A percentile compares a stretch with the other conserved stretches of the same genome.
phyloP scores from a whole-genome alignment of 2,329 filamentous ascomycete species.

The Ceratocystiopsis minuta region DNA sequence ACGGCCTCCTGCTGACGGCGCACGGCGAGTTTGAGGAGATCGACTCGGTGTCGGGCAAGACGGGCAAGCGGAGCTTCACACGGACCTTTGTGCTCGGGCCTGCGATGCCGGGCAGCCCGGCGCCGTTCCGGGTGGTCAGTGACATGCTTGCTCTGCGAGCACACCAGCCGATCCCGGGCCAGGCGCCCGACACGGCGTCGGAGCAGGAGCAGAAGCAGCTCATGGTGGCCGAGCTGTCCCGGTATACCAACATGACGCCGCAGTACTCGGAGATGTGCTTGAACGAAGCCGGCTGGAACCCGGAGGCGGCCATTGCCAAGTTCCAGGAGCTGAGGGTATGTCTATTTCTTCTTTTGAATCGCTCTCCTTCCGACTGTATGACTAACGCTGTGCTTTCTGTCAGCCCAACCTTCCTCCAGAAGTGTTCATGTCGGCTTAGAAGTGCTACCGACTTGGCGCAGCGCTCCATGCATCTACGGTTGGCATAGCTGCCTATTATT shows the following conservation, averaged over 20 bases:
- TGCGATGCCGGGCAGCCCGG: conserved; percentile 38
- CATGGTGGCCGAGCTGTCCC: conserved; percentile 57
- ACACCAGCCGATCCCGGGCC: conserved; percentile 34
- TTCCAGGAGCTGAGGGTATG: conserved; percentile 61
- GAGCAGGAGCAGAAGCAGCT: conserved; percentile 38
- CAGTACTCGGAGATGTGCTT: conserved; percentile 70
- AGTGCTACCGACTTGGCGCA: too few relatives aligned
- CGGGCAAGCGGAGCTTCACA: conserved; percentile 60
- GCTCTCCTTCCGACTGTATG: neutral
- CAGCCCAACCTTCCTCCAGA: conserved; percentile 8
- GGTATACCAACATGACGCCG: conserved; percentile 62
- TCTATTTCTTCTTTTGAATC: neutral
- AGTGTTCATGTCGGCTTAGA: conserved; percentile 5
- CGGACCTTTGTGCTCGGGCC: conserved; percentile 66
- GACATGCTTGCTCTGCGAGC: conserved; percentile 61
- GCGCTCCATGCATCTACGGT: too few relatives aligned
- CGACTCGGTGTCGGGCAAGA: conserved; percentile 34
- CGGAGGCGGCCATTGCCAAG: conserved; percentile 52
- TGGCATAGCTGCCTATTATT: too few relatives aligned
- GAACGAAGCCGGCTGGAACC: conserved; percentile 61
- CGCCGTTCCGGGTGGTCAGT: conserved; percentile 55
- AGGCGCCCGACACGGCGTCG: conserved; percentile 12
- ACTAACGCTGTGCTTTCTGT: conserved; percentile 1
- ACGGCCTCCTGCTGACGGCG: conserved; percentile 60
- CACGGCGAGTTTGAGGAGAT: conserved; percentile 73